Evolutionary conservation across 257 asterid species (phyloP), one percentile per base, ranked within the genome.

Genomic region (Solanum bukasovii): DNA sequence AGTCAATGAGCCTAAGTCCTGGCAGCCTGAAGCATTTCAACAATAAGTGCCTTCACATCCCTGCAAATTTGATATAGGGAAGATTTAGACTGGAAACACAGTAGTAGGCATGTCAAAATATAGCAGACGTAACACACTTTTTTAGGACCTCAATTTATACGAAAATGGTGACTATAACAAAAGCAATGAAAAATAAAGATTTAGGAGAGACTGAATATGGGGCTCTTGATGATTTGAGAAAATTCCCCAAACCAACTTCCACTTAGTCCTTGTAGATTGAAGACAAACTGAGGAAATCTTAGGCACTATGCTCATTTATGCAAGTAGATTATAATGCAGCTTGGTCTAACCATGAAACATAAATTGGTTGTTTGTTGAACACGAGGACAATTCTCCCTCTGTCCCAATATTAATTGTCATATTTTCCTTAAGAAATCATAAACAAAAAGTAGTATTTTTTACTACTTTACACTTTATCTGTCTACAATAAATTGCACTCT

Each of bases 21-120:
- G 87, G 99, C 98, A 52, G 98, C 98, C 90, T 94, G 92, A 90
- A 96, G 98, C 99, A 96, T 95, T 93, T 95, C 98, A 38, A 96
- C 96, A 86, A 96, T 95, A 87, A 96, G 94, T 33, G 94, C 93
- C 94, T 96, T 96, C 89, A 95, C 95, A 78, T 95, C 98, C 95
- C 99, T 96, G 86, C 65, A 87, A 88, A 27, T 74, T 81, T 81
- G 18, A 29, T 46, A 74, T 38, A 77, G 13, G 84, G 38, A 42
- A 70, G 46, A 74, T 13, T 38, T 59, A 49, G 27, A 33, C 7
- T 20, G 31, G 10, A 73, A 44, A 71, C 31, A 88, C 2, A 4
- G 38, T 33, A 56, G 7, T 25, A 56, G 5, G 12, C 29, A 71
- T 56, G 79, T 78, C 13, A 5, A 84, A 37, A 44, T 34, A 46